These are phyloP conservation scores for Globisporangium solare DNA, from an alignment of 352 stramenopile species.

Conservation along the genomic window DNA sequence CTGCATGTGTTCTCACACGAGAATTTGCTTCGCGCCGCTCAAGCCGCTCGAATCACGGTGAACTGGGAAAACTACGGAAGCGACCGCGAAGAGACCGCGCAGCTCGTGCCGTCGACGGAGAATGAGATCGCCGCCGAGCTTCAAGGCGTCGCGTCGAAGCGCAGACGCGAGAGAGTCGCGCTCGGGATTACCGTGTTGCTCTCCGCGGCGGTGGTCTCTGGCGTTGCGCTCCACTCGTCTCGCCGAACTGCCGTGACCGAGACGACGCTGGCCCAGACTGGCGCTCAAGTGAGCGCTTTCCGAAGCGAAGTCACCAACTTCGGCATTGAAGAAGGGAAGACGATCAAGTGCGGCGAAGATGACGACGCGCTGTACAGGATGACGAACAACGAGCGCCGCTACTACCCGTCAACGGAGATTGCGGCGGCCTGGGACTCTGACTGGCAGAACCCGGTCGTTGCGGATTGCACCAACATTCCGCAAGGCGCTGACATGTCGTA, in stretches of 20 bases:
- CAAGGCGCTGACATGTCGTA: constrained; percentile 5
- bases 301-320: constrained; percentile 3
- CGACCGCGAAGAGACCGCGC: constrained; percentile 7
- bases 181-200: constrained; percentile 14
- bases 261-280: constrained; percentile 4
- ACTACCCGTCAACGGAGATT: constrained; percentile 8
- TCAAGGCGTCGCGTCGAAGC: constrained; percentile 2
- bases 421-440: constrained; percentile 5
- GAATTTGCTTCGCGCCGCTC: not conserved
- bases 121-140: constrained; percentile 9
- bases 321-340: constrained; percentile 4
- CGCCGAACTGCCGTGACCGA: not conserved
- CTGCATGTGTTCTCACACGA: not conserved
- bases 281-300: constrained; percentile 5
- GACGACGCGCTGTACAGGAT: constrained; percentile 6
- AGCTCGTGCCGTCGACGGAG: constrained; percentile 5
- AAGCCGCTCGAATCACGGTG: constrained; percentile 10
- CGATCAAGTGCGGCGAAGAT: constrained; percentile 13
- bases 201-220: constrained; percentile 11
- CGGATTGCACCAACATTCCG: constrained; percentile 11
- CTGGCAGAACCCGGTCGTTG: constrained; percentile 4
- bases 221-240: constrained; percentile 9
- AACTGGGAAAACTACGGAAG: constrained; percentile 18
- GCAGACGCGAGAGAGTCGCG: constrained; percentile 9
- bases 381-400: constrained; percentile 4